Conservation (phyloP, 2,329 filamentous ascomycete genomes). For the Neonectria ditissima region DNA sequence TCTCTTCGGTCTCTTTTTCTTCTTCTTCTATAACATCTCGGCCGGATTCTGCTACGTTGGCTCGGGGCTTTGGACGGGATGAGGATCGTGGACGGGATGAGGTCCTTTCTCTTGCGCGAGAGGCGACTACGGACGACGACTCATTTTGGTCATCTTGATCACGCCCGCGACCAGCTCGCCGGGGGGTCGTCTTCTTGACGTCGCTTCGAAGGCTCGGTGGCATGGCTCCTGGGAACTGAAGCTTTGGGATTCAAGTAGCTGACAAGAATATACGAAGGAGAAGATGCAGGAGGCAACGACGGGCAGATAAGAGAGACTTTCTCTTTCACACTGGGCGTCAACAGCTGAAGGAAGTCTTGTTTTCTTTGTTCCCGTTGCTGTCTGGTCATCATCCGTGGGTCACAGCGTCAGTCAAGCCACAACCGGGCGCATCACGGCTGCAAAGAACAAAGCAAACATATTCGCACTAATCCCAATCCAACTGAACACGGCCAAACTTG, state of each 20-base stretch:
- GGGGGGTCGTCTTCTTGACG: background rate
- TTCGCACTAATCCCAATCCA: background rate
- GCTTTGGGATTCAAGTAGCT: no score
- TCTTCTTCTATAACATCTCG: no score
- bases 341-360: background rate
- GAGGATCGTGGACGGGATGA: background rate
- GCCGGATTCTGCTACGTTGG: background rate
- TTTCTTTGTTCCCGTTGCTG: background rate
- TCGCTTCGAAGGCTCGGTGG: background rate
- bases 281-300: background rate
- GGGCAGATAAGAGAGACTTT: no score
- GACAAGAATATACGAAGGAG: background rate
- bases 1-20: background rate
- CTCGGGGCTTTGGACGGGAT: background rate
- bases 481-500: background rate
- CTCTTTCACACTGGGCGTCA: no score
- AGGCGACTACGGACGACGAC: background rate
- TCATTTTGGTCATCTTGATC: background rate
- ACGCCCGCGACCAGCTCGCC: no score
- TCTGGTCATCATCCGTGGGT: background rate
- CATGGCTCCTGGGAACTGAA: background rate
- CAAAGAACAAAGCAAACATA: background rate
- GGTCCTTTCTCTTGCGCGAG: background rate
- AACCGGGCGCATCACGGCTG: background rate
- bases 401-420: background rate